Base-by-base conservation (phyloP, 345 rosid species). In the Camelina laxa region DNA sequence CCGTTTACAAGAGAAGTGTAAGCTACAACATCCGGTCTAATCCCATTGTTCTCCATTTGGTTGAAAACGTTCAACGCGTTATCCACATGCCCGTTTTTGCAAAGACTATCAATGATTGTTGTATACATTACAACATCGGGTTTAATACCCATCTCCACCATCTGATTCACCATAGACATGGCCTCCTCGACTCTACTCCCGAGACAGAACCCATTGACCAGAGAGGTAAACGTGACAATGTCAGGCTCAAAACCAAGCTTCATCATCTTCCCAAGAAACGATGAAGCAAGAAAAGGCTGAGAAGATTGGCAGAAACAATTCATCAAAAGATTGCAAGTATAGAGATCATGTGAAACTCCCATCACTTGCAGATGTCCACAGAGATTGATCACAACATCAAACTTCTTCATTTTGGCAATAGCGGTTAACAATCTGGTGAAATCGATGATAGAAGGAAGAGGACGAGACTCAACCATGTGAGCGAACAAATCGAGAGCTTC, bases 261-360 rank as follows among this genome's bases (percentile, higher is more conserved):
- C 79, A 61, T 75, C 63, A 75, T 69, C 64, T 69, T 75, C 57
- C 79, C 74, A 3, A 75, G 66, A 51, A 75, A 67, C 0, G 49
- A 68, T 0, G 30, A 61, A 21, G 56, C 79, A 21, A 41, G 48
- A 54, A 1, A 22, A 42, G 63, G 74, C 7, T 44, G 55, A 7
- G 55, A 61, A 13, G 75, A 75, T 1, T 55, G 79, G 21, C 64
- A 61, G 13, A 60, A 60, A 53, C 69, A 50, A 10, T 68, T 69
- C 50, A 69, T 60, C 1, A 68, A 9, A 36, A 75, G 74, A 44
- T 75, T 75, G 9, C 61, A 75, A 49, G 69, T 53, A 10, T 69
- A 61, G 30, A 75, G 38, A 61, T 75, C 74, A 47, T 61, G 62
- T 22, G 74, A 69, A 42, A 75, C 2, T 4, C 74, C 74, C 9